These are phyloP conservation scores for Aspergillus nidulans DNA, from an alignment of 495 filamentous ascomycete genomes.

Conservation along the genomic window DNA sequence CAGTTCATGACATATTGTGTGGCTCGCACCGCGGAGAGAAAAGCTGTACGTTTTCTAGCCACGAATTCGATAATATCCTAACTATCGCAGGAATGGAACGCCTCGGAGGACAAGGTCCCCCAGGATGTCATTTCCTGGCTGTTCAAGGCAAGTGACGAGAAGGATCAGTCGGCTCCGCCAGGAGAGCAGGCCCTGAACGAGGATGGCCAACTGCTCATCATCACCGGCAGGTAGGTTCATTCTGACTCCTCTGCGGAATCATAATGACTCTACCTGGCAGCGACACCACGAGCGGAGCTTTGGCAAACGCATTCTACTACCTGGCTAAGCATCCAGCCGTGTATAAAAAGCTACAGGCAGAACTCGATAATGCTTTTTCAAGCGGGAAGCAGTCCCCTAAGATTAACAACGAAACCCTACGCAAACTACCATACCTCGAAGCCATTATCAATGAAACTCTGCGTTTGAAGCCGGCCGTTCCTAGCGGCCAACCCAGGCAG, in stretches of 20 bases:
- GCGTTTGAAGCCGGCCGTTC: conserved; percentile 45
- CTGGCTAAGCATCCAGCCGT: conserved; percentile 27
- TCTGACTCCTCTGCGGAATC: neutral
- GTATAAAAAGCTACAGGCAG: conserved; percentile 20
- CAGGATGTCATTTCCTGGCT: conserved; percentile 29
- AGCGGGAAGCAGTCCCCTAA: neutral
- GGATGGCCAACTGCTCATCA: conserved; percentile 20
- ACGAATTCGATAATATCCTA: neutral
- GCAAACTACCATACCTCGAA: conserved; percentile 38
- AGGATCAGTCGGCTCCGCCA: conserved; percentile 13
- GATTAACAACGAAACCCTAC: conserved; percentile 3
- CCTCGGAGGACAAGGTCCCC: conserved; percentile 14
- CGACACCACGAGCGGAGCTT: conserved; percentile 30
- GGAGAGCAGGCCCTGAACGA: conserved; percentile 18
- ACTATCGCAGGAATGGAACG: conserved; percentile 8
- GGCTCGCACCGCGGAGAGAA: conserved; percentile 12
- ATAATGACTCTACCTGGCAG: neutral
- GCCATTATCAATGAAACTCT: conserved; percentile 52
- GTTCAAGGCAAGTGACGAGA: conserved; percentile 21
- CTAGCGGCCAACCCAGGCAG: conserved; percentile 33
- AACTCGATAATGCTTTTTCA: conserved; percentile 14
- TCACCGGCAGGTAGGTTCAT: conserved; percentile 26
- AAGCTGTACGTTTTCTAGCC: neutral
- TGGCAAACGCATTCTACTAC: conserved; percentile 35
- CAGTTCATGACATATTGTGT: conserved; percentile 9